phyloP scores from a whole-genome alignment of 345 rosid genomes.

The Eucalyptus erythrocorys region DNA sequence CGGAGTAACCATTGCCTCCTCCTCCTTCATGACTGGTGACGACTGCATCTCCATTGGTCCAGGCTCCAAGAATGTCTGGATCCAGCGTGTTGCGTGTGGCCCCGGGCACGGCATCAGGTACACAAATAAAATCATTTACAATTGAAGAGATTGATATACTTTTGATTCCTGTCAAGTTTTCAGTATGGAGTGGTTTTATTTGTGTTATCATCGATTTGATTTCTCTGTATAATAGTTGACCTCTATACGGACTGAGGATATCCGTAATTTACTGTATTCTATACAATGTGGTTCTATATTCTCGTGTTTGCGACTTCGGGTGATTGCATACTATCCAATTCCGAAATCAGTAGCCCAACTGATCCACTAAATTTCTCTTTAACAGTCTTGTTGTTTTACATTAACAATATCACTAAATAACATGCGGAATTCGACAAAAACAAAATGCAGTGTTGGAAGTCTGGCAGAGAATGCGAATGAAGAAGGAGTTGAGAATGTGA shows the following conservation, averaged over 20 bases:
- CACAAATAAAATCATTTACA: not conserved
- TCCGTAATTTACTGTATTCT: not conserved
- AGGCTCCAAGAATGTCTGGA: slow-evolving; percentile 5
- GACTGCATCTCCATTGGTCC: slow-evolving; percentile 19
- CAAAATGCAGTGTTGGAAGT: slow-evolving; percentile 43
- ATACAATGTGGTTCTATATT: not conserved
- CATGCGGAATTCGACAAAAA: not conserved
- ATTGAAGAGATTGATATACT: not conserved
- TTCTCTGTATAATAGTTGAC: not conserved
- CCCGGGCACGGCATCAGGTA: slow-evolving; percentile 24
- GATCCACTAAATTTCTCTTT: not conserved
- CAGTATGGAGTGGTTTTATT: not conserved
- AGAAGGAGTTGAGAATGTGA: slow-evolving; percentile 44
- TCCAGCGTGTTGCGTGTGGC: slow-evolving; percentile 2
- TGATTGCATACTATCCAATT: not conserved
- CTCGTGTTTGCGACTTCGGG: not conserved
- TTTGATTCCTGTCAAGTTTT: not conserved
- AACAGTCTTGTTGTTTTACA: not conserved
- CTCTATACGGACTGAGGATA: not conserved
- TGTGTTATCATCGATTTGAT: not conserved
- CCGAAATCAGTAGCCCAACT: not conserved
- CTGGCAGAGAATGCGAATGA: slow-evolving; percentile 23
- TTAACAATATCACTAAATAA: not conserved
- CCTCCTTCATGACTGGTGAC: slow-evolving; percentile 4
- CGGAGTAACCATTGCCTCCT: not conserved